Conservation (phyloP, 2,329 filamentous ascomycete genomes). For the Hypoxylon sp. region DNA sequence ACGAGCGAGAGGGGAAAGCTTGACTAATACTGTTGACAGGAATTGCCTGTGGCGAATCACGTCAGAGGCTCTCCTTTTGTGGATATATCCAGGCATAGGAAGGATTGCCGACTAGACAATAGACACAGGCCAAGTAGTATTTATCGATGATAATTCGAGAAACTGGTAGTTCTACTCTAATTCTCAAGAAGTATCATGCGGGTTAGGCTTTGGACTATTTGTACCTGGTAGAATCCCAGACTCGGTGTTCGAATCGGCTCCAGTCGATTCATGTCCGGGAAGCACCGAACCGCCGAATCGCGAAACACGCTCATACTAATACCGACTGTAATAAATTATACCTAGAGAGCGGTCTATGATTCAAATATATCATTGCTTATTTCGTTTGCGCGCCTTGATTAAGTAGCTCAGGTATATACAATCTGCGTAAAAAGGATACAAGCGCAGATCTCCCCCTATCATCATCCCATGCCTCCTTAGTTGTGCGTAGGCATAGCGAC, state of each 20-base stretch:
- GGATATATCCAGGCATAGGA: neutral
- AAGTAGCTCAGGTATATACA: neutral
- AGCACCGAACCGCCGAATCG: no score
- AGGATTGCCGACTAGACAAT: neutral
- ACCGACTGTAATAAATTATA: no score
- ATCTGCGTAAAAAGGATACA: neutral
- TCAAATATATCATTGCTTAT: neutral
- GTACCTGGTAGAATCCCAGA: no score
- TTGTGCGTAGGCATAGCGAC: constrained; percentile 80
- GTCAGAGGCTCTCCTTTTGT: neutral
- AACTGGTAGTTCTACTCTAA: no score
- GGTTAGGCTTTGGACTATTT: no score
- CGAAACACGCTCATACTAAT: no score
- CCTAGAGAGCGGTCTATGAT: no score
- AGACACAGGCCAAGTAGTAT: no score
- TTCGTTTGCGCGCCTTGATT: neutral
- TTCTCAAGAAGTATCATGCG: no score
- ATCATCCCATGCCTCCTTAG: constrained; percentile 26
- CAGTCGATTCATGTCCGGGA: no score
- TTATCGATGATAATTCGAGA: no score
- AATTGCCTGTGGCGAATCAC: neutral
- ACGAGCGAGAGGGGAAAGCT: constrained; percentile 1
- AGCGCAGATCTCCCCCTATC: neutral
- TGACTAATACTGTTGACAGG: constrained; percentile 5
- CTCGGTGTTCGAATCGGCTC: no score